phyloP scores from a whole-genome alignment of 768 basidiomycete genomes.

The Boletus coccyginus region DNA sequence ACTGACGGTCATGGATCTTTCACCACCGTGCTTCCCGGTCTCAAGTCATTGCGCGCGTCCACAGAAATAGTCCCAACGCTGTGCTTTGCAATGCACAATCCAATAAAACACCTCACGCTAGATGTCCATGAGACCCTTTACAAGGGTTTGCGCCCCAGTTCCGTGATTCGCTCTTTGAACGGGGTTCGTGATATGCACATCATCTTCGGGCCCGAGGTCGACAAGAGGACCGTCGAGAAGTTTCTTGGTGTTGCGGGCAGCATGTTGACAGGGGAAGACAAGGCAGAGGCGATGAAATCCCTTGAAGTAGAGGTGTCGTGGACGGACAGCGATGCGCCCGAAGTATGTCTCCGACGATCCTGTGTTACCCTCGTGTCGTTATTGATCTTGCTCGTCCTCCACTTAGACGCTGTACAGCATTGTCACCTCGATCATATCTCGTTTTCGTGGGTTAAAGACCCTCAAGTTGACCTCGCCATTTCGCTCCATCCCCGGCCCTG shows the following conservation, averaged over 20 bases:
- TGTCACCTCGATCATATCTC: slow-evolving; percentile 31
- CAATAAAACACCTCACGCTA: slow-evolving; percentile 22
- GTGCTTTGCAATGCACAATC: slow-evolving; percentile 13
- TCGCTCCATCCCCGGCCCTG: slow-evolving; percentile 19
- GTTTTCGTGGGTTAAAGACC: slow-evolving; percentile 26
- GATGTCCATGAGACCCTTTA: slow-evolving; percentile 29
- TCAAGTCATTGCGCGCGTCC: slow-evolving; percentile 27
- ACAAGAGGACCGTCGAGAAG: slow-evolving; percentile 32
- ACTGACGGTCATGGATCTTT: background rate
- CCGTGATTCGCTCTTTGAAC: slow-evolving; percentile 23
- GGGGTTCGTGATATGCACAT: slow-evolving; percentile 31
- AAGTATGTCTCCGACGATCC: slow-evolving; percentile 10
- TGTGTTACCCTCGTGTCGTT: background rate
- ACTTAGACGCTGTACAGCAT: slow-evolving; percentile 27
- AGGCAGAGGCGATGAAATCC: slow-evolving; percentile 10
- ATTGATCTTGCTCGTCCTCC: background rate
- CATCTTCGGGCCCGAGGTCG: slow-evolving; percentile 31
- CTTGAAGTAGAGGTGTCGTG: slow-evolving; percentile 30
- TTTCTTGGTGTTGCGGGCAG: slow-evolving; percentile 27
- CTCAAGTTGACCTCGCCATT: slow-evolving; percentile 33
- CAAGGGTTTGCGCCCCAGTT: slow-evolving; percentile 28
- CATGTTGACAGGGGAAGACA: slow-evolving; percentile 16
- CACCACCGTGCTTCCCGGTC: slow-evolving; percentile 20
- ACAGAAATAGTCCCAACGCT: slow-evolving; percentile 22
- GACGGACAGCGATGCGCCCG: slow-evolving; percentile 28